Evolutionary conservation across 1,284 basidiomycete species (phyloP), one percentile per base, ranked within the genome.

Genomic region (Microbotryum violaceum): DNA sequence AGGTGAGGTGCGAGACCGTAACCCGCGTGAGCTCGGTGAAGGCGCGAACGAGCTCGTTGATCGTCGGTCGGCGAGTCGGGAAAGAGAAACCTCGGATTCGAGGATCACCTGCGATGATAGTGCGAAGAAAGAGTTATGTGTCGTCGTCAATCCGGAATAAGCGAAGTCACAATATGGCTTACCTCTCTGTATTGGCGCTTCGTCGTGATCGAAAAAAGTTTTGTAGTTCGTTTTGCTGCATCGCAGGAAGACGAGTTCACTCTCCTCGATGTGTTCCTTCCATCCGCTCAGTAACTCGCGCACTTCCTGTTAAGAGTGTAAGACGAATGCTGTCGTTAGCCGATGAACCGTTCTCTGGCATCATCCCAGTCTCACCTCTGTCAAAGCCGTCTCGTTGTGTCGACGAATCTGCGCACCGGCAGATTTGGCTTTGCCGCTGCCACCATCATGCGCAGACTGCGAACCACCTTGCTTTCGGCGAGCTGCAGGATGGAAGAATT

Each of bases 401-500:
- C 96, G 84, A 74, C 96, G 87, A 20, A 99, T 81, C 77, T 85
- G 84, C 0, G 96, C 96, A 75, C 96, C 96, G 14, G 93, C 93
- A 75, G 91, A 94, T 72, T 91, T 89, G 0, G 96, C 96, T 62
- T 85, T 84, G 8, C 89, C 90, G 75, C 94, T 94, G 4, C 90
- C 82, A 60, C 92, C 90, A 75, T 99, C 96, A 71, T 97, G 96
- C 3, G 88, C 72, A 1, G 86, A 86, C 76, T 99, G 96, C 0
- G 89, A 88, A 0, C 96, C 96, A 75, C 96, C 96, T 79, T 99
- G 96, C 76, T 98, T 98, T 68, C 89, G 82, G 69, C 96, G 88
- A 47, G 96, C 91, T 96, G 61, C 2, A 6, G 1, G 12, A 18
- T 16, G 4, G 37, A 1, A 2, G 50, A 3, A 6, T 4, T 14